These are phyloP conservation scores for Fagopyrum tataricum DNA, from an alignment of 148 eudicot species.

Conservation along the genomic window DNA sequence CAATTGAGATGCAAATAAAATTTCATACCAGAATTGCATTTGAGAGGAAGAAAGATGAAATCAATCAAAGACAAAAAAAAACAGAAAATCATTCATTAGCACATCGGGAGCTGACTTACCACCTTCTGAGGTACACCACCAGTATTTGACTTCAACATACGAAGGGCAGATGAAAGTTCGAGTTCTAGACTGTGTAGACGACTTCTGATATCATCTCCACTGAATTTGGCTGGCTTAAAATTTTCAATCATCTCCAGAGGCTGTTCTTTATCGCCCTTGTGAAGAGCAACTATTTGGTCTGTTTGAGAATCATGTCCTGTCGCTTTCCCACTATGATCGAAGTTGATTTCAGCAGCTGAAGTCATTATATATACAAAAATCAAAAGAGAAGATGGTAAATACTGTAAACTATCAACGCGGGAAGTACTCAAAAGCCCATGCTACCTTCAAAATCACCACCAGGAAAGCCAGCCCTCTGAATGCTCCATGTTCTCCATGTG, in stretches of 20 bases:
- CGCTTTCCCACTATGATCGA: constrained; percentile 15
- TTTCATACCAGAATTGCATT: background rate
- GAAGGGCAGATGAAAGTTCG: constrained; percentile 62
- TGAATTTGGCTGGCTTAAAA: background rate
- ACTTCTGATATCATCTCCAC: constrained; percentile 26
- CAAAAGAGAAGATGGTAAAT: constrained; percentile 1
- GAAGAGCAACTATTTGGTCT: constrained; percentile 21
- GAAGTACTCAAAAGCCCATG: background rate
- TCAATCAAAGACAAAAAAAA: background rate
- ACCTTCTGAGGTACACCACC: constrained; percentile 27
- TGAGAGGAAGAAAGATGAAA: background rate
- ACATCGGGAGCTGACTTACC: background rate
- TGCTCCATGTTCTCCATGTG: constrained; percentile 60
- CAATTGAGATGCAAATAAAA: background rate
- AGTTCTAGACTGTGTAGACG: constrained; percentile 62
- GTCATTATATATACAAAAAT: background rate
- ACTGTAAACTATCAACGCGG: background rate
- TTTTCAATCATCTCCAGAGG: constrained; percentile 11
- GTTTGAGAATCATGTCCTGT: constrained; percentile 18
- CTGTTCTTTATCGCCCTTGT: constrained; percentile 21
- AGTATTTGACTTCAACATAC: constrained; percentile 43
- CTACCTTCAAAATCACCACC: constrained; percentile 63
- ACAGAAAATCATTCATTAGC: background rate
- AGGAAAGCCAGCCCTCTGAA: constrained; percentile 43
- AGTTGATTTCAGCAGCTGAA: constrained; percentile 59